Percentiles rank a stretch among this genome's conserved stretches.
These are phyloP conservation scores for Tricholoma saponaceum DNA, from an alignment of 768 basidiomycete genomes.

Conservation along the genomic window DNA sequence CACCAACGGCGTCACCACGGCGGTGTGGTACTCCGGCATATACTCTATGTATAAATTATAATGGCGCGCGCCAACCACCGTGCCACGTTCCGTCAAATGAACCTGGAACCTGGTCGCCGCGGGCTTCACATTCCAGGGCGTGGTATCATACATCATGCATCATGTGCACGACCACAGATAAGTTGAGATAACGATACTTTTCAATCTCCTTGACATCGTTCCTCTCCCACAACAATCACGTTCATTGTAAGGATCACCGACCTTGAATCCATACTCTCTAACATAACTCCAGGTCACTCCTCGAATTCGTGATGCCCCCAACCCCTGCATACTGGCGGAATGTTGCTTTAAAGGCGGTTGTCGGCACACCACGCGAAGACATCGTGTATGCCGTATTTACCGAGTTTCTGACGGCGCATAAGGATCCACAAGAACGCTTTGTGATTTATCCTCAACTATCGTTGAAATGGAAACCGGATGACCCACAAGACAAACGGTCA, in stretches of 20 bases:
- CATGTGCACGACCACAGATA: neutral
- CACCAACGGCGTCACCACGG: no score
- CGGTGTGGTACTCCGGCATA: no score
- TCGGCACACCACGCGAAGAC: neutral
- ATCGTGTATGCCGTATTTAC: neutral
- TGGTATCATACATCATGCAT: neutral
- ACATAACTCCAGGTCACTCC: neutral
- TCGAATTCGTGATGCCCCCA: neutral
- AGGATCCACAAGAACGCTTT: neutral
- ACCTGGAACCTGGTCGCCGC: no score
- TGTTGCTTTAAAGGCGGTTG: neutral
- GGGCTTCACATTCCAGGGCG: no score
- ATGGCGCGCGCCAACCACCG: no score
- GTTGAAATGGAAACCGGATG: neutral
- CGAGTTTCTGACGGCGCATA: neutral
- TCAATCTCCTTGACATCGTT: neutral
- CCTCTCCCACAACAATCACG: neutral
- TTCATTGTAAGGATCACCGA: neutral
- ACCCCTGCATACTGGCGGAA: neutral
- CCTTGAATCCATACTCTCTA: neutral
- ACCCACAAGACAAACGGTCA: neutral
- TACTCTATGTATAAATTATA: no score
- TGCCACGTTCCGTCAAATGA: no score
- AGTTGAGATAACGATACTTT: neutral
- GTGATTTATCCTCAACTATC: neutral